Evolutionary conservation across 2,329 filamentous ascomycete genomes (phyloP).

Genomic region (Onygenales sp.): DNA sequence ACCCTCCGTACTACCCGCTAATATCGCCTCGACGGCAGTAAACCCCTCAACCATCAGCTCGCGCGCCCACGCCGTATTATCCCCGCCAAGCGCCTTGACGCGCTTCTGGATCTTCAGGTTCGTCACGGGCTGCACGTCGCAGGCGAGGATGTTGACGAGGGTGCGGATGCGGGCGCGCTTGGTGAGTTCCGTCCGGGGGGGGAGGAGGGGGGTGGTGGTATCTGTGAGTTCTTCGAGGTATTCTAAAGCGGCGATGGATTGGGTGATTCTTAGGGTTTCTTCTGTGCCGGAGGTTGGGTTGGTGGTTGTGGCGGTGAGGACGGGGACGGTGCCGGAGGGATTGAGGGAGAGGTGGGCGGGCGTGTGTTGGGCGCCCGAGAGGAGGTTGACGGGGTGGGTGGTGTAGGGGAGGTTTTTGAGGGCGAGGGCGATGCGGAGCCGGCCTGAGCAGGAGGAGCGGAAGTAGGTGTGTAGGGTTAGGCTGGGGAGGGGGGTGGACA

Average conservation of each 20-base stretch:
- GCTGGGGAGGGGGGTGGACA: constrained; percentile 2
- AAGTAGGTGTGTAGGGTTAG: constrained; percentile 49
- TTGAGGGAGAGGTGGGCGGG: constrained; percentile 41
- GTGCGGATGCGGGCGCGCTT: constrained; percentile 44
- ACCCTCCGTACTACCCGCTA: constrained; percentile 17
- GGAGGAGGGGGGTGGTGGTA: constrained; percentile 34
- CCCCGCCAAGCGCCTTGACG: constrained; percentile 36
- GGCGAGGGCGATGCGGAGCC: constrained; percentile 51
- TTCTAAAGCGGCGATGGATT: constrained; percentile 53
- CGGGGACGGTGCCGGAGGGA: constrained; percentile 46
- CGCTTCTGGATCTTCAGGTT: constrained; percentile 46
- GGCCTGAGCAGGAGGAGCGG: constrained; percentile 53
- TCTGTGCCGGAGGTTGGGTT: constrained; percentile 7
- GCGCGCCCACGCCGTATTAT: constrained; percentile 40
- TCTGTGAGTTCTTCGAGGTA: constrained; percentile 49
- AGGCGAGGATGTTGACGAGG: constrained; percentile 45
- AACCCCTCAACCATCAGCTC: constrained; percentile 45
- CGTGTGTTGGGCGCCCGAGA: constrained; percentile 44
- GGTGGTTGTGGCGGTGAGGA: constrained; percentile 35
- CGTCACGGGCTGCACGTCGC: constrained; percentile 53
- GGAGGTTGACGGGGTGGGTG: constrained; percentile 43
- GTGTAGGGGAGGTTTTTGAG: constrained; percentile 45
- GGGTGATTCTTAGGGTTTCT: constrained; percentile 37
- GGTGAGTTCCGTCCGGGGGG: constrained; percentile 28
- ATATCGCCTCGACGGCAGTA: constrained; percentile 44